phyloP scores from a whole-genome alignment of 306 rosid species.

The Hippophae rhamnoides region DNA sequence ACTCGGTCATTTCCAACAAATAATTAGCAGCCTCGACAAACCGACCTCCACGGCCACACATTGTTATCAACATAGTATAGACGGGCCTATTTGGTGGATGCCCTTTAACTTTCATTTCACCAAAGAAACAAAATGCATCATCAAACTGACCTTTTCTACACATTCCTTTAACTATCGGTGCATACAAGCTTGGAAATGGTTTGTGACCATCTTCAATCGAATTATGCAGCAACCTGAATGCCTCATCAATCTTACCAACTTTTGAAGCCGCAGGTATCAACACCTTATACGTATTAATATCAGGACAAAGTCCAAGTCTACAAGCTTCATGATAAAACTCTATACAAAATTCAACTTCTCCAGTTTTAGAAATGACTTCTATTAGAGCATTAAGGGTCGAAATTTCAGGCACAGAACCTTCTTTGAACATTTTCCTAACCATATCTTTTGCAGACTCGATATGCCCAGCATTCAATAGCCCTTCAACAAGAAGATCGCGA shows the following conservation, averaged over 20 bases:
- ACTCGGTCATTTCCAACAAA: constrained; percentile 72
- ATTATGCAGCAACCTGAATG: constrained; percentile 54
- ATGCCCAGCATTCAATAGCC: constrained; percentile 60
- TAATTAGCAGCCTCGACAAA: constrained; percentile 74
- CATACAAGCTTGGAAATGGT: constrained; percentile 79
- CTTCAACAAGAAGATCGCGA: constrained; percentile 84
- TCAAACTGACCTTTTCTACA: constrained; percentile 76
- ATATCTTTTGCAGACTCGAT: constrained; percentile 65
- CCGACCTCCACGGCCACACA: constrained; percentile 80
- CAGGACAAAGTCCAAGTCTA: constrained; percentile 53
- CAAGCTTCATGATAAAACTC: constrained; percentile 45
- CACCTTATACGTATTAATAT: constrained; percentile 68
- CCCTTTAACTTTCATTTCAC: constrained; percentile 81
- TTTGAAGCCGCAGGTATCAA: constrained; percentile 59
- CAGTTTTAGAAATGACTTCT: constrained; percentile 40
- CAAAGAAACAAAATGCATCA: constrained; percentile 79
- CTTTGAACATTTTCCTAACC: constrained; percentile 64
- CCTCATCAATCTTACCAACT: constrained; percentile 54
- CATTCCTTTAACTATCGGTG: constrained; percentile 65
- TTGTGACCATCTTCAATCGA: constrained; percentile 54
- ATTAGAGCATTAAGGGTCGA: constrained; percentile 56
- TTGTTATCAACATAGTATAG: constrained; percentile 79
- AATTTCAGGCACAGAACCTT: constrained; percentile 55
- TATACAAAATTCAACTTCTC: constrained; percentile 58
- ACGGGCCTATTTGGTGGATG: constrained; percentile 91